Percentiles rank a stretch among this genome's conserved stretches.
Evolutionary conservation across 1,284 basidiomycete genomes (phyloP).

Genomic region (Ustilago shanxiensis): DNA sequence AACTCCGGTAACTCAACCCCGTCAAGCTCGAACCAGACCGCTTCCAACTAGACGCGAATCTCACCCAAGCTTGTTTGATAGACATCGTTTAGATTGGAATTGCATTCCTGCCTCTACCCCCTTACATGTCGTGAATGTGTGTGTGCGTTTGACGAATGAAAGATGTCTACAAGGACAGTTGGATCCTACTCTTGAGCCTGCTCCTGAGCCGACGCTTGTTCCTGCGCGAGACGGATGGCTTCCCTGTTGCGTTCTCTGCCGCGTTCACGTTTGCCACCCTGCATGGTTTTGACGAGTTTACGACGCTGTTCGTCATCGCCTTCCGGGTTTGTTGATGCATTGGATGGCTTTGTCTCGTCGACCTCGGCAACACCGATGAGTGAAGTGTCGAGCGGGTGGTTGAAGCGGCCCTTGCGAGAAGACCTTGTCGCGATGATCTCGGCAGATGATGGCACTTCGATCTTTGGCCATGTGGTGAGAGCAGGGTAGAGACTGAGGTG

Average conservation of each 20-base stretch:
- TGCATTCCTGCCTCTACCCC: background rate
- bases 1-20: constrained; percentile 19
- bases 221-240: constrained; percentile 43
- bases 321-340: constrained; percentile 26
- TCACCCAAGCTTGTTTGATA: background rate
- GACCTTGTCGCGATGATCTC: constrained; percentile 52
- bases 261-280: constrained; percentile 56
- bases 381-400: constrained; percentile 47
- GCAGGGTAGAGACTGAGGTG: constrained; percentile 55
- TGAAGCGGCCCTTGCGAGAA: constrained; percentile 44
- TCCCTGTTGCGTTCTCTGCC: constrained; percentile 59
- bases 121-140: background rate
- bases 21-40: constrained; percentile 17
- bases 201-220: constrained; percentile 19
- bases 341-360: constrained; percentile 28
- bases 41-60: background rate
- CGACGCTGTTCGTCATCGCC: constrained; percentile 41
- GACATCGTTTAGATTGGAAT: background rate
- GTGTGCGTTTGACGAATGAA: background rate
- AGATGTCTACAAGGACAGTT: background rate
- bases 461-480: constrained; percentile 62
- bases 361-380: constrained; percentile 41
- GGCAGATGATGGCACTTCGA: constrained; percentile 50
- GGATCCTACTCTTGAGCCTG: background rate
- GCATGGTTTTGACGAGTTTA: constrained; percentile 59